These are phyloP conservation scores for Fusarium sp. DNA, from an alignment of 2,329 filamentous ascomycete genomes.

Conservation along the genomic window DNA sequence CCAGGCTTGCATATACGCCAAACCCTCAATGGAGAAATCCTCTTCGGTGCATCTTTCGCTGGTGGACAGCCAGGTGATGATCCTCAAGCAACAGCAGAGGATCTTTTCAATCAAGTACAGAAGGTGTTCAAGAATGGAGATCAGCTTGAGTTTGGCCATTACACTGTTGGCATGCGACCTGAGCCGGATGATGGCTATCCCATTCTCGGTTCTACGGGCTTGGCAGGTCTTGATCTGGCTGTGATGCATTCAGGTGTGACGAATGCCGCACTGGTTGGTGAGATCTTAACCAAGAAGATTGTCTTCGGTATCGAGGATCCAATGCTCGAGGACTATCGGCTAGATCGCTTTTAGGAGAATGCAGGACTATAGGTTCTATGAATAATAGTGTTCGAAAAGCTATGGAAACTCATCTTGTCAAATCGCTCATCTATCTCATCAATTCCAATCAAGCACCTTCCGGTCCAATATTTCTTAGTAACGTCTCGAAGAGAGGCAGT, in stretches of 20 bases:
- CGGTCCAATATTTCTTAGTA: no score
- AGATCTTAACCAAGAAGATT: not conserved
- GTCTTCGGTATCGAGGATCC: not conserved
- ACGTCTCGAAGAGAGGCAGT: no score
- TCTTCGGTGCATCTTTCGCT: not conserved
- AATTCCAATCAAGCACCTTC: no score
- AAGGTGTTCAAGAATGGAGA: not conserved
- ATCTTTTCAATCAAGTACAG: not conserved
- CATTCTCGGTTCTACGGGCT: not conserved
- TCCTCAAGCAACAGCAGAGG: not conserved
- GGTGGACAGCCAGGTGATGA: not conserved
- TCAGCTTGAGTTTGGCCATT: not conserved
- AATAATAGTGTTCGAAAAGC: fast-evolving
- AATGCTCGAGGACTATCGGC: not conserved
- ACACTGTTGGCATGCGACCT: not conserved
- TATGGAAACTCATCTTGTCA: fast-evolving
- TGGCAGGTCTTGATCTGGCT: not conserved
- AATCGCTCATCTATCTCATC: not conserved
- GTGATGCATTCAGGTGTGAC: not conserved
- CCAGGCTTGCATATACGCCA: not conserved
- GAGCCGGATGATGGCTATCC: not conserved
- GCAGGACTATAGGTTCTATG: not conserved
- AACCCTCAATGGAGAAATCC: not conserved
- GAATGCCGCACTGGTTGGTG: not conserved
- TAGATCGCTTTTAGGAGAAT: not conserved